Conservation (phyloP, 768 basidiomycete species). For the Hypholoma fasciculare region DNA sequence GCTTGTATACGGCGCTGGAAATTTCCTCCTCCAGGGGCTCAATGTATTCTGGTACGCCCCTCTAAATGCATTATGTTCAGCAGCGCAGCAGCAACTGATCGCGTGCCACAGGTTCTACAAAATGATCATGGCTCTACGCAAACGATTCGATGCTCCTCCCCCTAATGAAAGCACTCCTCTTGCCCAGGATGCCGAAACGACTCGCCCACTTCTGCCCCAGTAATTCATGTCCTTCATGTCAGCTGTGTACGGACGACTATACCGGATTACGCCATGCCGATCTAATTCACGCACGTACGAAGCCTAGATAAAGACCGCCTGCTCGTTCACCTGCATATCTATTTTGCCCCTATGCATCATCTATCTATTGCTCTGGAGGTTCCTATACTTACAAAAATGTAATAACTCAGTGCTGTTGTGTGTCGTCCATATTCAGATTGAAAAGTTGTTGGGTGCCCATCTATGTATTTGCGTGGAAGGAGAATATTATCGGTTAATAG, state of each 20-base stretch:
- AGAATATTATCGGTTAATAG: background rate
- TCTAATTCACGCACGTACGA: background rate
- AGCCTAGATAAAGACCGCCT: background rate
- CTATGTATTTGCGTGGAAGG: background rate
- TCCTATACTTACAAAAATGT: background rate
- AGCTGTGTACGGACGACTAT: background rate
- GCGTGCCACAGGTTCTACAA: conserved; percentile 59
- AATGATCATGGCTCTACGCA: conserved; percentile 67
- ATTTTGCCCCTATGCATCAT: background rate
- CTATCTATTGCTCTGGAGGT: background rate
- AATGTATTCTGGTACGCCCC: conserved; percentile 77
- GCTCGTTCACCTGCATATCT: background rate
- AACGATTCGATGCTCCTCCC: conserved; percentile 45
- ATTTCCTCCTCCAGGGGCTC: conserved; percentile 65
- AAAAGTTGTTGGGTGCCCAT: no score
- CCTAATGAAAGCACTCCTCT: background rate
- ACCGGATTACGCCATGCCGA: background rate
- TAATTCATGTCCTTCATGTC: background rate
- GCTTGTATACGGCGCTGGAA: conserved; percentile 54
- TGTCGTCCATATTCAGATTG: background rate
- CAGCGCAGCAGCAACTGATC: background rate
- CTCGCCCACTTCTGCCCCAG: background rate
- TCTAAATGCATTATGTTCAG: background rate
- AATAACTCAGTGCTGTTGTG: background rate
- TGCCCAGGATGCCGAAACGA: background rate